A percentile compares a stretch with the other conserved stretches of the same genome.
Conservation (phyloP, 2,329 filamentous ascomycete species). For the Pseudophaeomoniella oleicola region DNA sequence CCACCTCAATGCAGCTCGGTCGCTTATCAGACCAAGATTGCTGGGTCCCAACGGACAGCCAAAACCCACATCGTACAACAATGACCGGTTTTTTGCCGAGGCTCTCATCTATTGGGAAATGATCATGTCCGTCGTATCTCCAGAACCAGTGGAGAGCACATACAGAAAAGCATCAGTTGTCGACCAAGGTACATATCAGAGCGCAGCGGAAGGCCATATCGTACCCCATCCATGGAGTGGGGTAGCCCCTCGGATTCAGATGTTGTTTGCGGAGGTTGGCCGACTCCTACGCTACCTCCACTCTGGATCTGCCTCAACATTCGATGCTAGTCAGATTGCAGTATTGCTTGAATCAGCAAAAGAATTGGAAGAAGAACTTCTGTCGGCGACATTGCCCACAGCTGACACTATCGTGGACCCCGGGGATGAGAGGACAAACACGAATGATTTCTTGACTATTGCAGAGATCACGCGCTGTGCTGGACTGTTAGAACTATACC, state of each 20-base stretch:
- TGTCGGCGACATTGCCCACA: slow-evolving; percentile 30
- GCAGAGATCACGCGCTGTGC: slow-evolving; percentile 39
- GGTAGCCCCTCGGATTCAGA: slow-evolving; percentile 28
- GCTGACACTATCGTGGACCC: slow-evolving; percentile 34
- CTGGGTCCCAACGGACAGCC: background rate
- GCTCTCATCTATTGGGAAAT: slow-evolving; percentile 45
- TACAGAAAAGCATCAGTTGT: slow-evolving; percentile 10
- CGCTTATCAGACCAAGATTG: slow-evolving; percentile 17
- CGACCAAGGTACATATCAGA: slow-evolving; percentile 20
- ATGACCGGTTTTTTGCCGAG: slow-evolving; percentile 40
- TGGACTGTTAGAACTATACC: slow-evolving; percentile 40
- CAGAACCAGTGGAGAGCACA: slow-evolving; percentile 7
- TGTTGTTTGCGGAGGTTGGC: slow-evolving; percentile 31
- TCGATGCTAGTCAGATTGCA: slow-evolving; percentile 17
- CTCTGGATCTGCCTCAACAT: slow-evolving; percentile 20
- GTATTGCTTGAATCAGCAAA: slow-evolving; percentile 12
- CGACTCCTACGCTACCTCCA: slow-evolving; percentile 24
- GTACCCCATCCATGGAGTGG: slow-evolving; percentile 36
- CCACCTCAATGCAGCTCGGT: slow-evolving; percentile 34
- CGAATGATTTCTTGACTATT: slow-evolving; percentile 37
- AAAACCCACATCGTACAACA: slow-evolving; percentile 17
- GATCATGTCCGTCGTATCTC: slow-evolving; percentile 37
- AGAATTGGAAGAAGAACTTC: slow-evolving; percentile 32
- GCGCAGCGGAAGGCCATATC: slow-evolving; percentile 12
- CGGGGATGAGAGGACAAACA: slow-evolving; percentile 37